A percentile compares a stretch with the other conserved stretches of the same genome.
Conservation (phyloP, 768 basidiomycete species). For the Lyophyllum atratum region DNA sequence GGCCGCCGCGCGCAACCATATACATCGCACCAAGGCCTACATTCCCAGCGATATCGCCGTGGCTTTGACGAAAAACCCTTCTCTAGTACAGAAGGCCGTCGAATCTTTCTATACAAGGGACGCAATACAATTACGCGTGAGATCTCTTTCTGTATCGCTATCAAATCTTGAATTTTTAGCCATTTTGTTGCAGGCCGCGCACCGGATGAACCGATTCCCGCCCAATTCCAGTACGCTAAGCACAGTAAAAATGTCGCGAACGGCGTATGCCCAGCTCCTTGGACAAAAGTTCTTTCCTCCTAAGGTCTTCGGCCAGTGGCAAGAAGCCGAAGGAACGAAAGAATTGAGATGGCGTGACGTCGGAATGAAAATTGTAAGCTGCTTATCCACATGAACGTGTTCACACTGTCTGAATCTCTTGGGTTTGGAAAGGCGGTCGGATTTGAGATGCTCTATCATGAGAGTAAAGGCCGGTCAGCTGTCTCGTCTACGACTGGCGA, state of each 20-base stretch:
- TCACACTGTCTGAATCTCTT: slow-evolving; percentile 4
- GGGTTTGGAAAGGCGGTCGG: slow-evolving; percentile 70
- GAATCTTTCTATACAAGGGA: slow-evolving; percentile 97
- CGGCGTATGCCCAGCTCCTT: slow-evolving; percentile 90
- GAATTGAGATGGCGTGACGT: slow-evolving; percentile 82
- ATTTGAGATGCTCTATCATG: slow-evolving; percentile 95
- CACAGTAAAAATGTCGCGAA: slow-evolving; percentile 78
- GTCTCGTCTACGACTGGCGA: slow-evolving; percentile 35
- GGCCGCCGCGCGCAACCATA: slow-evolving; percentile 56
- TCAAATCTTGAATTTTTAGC: background rate
- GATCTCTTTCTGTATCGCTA: slow-evolving; percentile 23
- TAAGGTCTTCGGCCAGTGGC: slow-evolving; percentile 80
- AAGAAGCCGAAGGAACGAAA: slow-evolving; percentile 59
- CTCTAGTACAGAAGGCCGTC: slow-evolving; percentile 81
- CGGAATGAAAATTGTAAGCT: slow-evolving; percentile 88
- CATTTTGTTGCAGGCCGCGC: slow-evolving; percentile 59
- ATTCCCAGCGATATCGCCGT: slow-evolving; percentile 80
- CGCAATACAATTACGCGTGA: slow-evolving; percentile 83
- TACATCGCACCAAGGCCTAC: slow-evolving; percentile 78
- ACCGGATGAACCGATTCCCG: slow-evolving; percentile 89
- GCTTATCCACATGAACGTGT: background rate
- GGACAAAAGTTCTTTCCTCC: slow-evolving; percentile 94
- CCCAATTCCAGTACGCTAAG: slow-evolving; percentile 65
- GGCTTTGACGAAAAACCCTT: slow-evolving; percentile 61
- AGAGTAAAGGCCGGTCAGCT: slow-evolving; percentile 63